Evolutionary conservation across 2,329 filamentous ascomycete species (phyloP).

Genomic region (Zalaria obscura): DNA sequence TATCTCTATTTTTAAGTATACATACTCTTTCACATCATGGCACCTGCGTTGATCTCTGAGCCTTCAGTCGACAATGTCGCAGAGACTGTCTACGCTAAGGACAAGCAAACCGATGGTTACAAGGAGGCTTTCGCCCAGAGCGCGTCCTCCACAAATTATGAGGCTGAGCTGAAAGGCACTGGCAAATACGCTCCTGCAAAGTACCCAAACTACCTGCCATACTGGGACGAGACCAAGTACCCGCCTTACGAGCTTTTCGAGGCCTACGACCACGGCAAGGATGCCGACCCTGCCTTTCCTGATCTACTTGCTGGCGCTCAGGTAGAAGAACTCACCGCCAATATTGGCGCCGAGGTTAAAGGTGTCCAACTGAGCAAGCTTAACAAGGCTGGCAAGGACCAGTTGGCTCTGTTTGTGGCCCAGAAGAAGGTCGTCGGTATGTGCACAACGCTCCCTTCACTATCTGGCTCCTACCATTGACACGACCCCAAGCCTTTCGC

Average conservation of each 20-base stretch:
- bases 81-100: constrained; percentile 4
- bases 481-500: constrained; percentile 43
- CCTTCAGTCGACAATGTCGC: constrained; percentile 11
- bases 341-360: constrained; percentile 57
- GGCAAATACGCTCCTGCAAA: constrained; percentile 40
- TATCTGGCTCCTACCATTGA: background rate
- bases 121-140: constrained; percentile 30
- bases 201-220: constrained; percentile 51
- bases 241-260: constrained; percentile 54
- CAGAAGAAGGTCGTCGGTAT: constrained; percentile 60
- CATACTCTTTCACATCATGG: constrained; percentile 16
- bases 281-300: constrained; percentile 54
- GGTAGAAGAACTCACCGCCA: constrained; percentile 52
- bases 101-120: constrained; percentile 10
- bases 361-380: constrained; percentile 60
- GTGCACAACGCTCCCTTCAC: constrained; percentile 5
- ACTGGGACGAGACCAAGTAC: constrained; percentile 30
- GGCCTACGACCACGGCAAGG: constrained; percentile 61
- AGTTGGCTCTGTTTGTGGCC: constrained; percentile 61
- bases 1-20: background rate
- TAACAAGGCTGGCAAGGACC: constrained; percentile 55
- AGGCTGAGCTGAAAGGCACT: constrained; percentile 39
- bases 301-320: constrained; percentile 46
- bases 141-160: constrained; percentile 29
- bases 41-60: constrained; percentile 27